Evolutionary conservation across 2,329 filamentous ascomycete genomes (phyloP).

Genomic region (Colletotrichum tropicale): DNA sequence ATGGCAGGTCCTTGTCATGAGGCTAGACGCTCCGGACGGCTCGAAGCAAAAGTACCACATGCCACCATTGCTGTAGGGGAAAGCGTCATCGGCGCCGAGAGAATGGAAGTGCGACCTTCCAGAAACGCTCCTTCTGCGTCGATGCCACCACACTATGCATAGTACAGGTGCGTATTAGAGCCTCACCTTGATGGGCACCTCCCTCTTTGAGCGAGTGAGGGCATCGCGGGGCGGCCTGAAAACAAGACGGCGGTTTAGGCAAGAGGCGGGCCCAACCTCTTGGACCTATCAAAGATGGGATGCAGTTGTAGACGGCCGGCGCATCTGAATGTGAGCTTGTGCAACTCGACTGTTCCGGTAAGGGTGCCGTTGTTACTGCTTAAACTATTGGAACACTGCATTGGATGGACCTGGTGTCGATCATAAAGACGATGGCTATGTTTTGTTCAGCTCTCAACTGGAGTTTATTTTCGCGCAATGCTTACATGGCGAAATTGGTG

Average conservation of each 20-base stretch:
- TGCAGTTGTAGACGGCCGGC: background rate
- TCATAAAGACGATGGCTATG: background rate
- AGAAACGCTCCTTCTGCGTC: background rate
- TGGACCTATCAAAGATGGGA: background rate
- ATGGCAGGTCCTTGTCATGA: background rate
- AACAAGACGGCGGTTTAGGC: background rate
- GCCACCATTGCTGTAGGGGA: background rate
- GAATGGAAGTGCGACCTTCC: background rate
- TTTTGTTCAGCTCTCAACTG: background rate
- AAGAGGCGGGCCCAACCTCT: background rate
- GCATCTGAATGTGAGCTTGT: background rate
- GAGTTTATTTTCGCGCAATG: too few relatives aligned
- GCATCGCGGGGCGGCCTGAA: background rate
- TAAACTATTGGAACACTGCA: background rate
- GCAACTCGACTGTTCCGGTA: background rate
- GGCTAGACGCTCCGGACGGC: background rate
- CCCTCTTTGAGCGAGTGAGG: background rate
- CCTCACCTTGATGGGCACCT: constrained; percentile 2
- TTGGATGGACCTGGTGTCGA: background rate
- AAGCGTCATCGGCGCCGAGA: background rate
- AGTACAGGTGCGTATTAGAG: background rate
- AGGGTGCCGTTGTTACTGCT: background rate
- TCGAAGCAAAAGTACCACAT: background rate
- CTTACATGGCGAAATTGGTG: background rate
- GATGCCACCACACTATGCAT: background rate